Conservation (phyloP, 2,329 filamentous ascomycete genomes). For the Metarhizium guizhouense region DNA sequence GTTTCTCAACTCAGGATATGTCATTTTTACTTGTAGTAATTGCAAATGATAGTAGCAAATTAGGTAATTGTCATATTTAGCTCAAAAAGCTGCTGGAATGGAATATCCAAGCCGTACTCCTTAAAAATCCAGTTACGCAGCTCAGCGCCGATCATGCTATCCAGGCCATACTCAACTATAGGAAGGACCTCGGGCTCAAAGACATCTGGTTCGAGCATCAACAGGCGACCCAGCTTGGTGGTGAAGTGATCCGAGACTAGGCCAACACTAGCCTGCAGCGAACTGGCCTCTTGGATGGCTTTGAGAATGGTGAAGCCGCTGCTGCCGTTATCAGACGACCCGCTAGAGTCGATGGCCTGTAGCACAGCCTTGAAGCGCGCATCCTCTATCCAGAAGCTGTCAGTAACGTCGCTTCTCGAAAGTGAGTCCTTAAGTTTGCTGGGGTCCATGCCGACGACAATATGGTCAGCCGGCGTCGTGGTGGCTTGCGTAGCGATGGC, state of each 20-base stretch:
- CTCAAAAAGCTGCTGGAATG: slow-evolving; percentile 28
- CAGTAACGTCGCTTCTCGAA: background rate
- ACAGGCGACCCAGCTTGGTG: background rate
- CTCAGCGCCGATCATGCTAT: slow-evolving; percentile 28
- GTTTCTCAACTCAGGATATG: too few relatives aligned
- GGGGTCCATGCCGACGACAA: background rate
- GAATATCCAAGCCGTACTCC: slow-evolving; percentile 26
- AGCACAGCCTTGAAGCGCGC: background rate
- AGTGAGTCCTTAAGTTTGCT: background rate
- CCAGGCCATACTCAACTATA: slow-evolving; percentile 21
- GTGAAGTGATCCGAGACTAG: background rate
- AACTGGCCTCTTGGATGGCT: background rate
- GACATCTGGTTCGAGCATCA: background rate
- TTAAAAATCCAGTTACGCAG: slow-evolving; percentile 27
- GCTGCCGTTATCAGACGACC: background rate
- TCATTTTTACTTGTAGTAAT: too few relatives aligned
- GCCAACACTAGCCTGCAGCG: background rate
- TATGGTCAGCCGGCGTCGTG: background rate
- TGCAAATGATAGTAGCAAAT: too few relatives aligned
- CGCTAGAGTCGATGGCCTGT: background rate
- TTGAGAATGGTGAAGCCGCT: background rate
- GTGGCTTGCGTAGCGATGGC: background rate
- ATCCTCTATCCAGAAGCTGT: background rate
- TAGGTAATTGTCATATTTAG: too few relatives aligned
- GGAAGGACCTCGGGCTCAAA: background rate